Conservation (phyloP, 2,329 filamentous ascomycete genomes). For the Escovopsis sp. region DNA sequence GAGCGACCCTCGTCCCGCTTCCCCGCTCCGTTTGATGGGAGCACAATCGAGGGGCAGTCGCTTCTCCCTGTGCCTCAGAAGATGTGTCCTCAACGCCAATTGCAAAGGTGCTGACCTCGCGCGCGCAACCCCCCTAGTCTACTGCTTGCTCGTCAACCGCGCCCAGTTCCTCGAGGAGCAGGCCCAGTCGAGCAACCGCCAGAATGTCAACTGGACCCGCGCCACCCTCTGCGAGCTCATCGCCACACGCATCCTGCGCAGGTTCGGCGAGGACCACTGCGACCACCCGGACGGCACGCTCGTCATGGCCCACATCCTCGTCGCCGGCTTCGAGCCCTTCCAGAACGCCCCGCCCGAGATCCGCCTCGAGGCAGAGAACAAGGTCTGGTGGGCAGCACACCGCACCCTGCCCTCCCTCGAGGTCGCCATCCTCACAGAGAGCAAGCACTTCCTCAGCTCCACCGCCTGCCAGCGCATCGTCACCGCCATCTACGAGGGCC, state of each 20-base stretch:
- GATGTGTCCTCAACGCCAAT: too few relatives aligned
- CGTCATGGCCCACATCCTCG: slow-evolving; percentile 62
- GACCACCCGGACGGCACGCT: slow-evolving; percentile 56
- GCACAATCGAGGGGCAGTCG: too few relatives aligned
- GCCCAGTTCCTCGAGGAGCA: slow-evolving; percentile 70
- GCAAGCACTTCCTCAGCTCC: slow-evolving; percentile 62
- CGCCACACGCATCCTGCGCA: slow-evolving; percentile 61
- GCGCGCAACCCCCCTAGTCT: slow-evolving; percentile 38
- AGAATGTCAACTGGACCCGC: slow-evolving; percentile 67
- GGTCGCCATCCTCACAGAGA: slow-evolving; percentile 69
- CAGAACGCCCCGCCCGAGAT: slow-evolving; percentile 64
- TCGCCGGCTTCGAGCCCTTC: slow-evolving; percentile 74
- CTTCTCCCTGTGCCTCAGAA: too few relatives aligned
- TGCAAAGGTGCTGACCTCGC: too few relatives aligned
- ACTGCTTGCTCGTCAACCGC: slow-evolving; percentile 71
- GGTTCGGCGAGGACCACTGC: slow-evolving; percentile 60
- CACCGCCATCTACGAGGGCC: slow-evolving; percentile 66
- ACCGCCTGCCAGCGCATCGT: slow-evolving; percentile 72
- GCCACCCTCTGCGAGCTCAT: slow-evolving; percentile 70
- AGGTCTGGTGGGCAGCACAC: slow-evolving; percentile 32
- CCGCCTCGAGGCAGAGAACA: slow-evolving; percentile 39
- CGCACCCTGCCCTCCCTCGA: slow-evolving; percentile 64
- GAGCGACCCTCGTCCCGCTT: background rate
- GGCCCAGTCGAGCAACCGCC: slow-evolving; percentile 57
- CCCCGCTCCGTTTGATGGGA: background rate